These are phyloP conservation scores for Peribolospora baueri DNA, from an alignment of 768 basidiomycete genomes.

Conservation along the genomic window DNA sequence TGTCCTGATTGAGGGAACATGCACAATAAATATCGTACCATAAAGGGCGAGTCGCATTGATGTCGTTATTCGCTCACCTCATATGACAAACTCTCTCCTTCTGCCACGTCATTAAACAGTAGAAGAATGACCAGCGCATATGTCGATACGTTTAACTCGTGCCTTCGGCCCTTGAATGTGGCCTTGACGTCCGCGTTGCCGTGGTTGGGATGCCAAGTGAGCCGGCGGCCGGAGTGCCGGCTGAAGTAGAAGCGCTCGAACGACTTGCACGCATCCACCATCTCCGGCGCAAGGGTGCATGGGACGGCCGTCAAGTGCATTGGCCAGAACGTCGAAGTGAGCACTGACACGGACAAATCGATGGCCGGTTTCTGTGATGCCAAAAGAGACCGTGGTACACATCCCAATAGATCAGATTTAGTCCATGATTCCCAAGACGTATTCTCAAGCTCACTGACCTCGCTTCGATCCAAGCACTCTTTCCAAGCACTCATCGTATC, in stretches of 20 bases:
- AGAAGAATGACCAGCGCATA: slow-evolving; percentile 65
- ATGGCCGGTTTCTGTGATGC: slow-evolving; percentile 40
- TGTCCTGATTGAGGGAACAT: slow-evolving; percentile 33
- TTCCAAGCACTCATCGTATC: slow-evolving; percentile 61
- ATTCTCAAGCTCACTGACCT: slow-evolving; percentile 15
- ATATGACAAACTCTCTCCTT: slow-evolving; percentile 51
- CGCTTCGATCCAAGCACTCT: slow-evolving; percentile 27
- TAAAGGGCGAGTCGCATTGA: too few relatives aligned
- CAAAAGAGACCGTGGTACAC: neutral
- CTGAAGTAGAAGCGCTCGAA: slow-evolving; percentile 79
- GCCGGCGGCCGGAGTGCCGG: slow-evolving; percentile 62
- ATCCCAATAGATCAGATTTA: neutral
- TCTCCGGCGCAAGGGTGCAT: slow-evolving; percentile 41
- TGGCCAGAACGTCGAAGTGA: slow-evolving; percentile 96
- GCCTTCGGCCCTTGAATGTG: slow-evolving; percentile 48
- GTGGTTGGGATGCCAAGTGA: slow-evolving; percentile 75
- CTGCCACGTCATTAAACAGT: slow-evolving; percentile 49
- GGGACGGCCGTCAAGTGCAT: slow-evolving; percentile 36
- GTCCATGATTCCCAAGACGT: neutral
- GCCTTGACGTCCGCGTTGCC: slow-evolving; percentile 77
- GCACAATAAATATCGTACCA: neutral
- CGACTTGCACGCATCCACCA: slow-evolving; percentile 40
- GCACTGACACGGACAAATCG: slow-evolving; percentile 67
- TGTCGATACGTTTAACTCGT: slow-evolving; percentile 83
- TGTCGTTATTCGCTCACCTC: slow-evolving; percentile 28